Evolutionary conservation across 768 basidiomycete species (phyloP).

Genomic region (Calocybe indica): DNA sequence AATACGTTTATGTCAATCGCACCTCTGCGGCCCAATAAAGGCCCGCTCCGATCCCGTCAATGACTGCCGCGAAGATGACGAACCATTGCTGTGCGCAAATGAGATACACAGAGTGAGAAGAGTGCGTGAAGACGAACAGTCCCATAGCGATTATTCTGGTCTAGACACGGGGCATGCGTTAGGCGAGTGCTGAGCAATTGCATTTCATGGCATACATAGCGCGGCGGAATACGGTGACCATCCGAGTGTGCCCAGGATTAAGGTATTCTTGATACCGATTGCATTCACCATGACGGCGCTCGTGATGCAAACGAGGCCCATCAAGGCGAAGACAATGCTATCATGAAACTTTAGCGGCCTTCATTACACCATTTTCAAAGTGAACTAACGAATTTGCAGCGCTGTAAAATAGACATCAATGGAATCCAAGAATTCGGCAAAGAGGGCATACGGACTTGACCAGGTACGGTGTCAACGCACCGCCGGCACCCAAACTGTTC

Average conservation of each 20-base stretch:
- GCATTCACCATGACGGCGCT: constrained; percentile 7
- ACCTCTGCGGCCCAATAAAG: constrained; percentile 15
- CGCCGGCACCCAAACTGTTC: constrained; percentile 12
- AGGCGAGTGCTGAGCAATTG: background rate
- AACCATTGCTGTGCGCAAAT: constrained; percentile 9
- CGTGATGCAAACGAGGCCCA: constrained; percentile 10
- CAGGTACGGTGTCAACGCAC: constrained; percentile 12
- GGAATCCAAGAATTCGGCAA: background rate
- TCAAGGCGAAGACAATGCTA: constrained; percentile 10
- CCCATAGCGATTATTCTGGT: constrained; percentile 15
- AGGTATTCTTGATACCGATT: constrained; percentile 8
- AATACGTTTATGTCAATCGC: background rate
- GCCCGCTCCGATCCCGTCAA: constrained; percentile 9
- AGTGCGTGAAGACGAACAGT: constrained; percentile 3
- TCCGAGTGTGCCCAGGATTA: constrained; percentile 8
- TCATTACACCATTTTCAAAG: background rate
- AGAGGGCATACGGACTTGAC: constrained; percentile 7
- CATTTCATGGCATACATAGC: constrained; percentile 1
- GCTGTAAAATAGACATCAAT: background rate
- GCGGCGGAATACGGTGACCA: constrained; percentile 8
- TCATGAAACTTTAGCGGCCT: background rate
- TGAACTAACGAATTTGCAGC: background rate
- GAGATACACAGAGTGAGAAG: background rate
- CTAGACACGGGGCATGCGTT: background rate
- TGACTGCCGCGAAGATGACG: constrained; percentile 9